phyloP scores from a whole-genome alignment of 106 monocot species.

The Allium cepa region DNA sequence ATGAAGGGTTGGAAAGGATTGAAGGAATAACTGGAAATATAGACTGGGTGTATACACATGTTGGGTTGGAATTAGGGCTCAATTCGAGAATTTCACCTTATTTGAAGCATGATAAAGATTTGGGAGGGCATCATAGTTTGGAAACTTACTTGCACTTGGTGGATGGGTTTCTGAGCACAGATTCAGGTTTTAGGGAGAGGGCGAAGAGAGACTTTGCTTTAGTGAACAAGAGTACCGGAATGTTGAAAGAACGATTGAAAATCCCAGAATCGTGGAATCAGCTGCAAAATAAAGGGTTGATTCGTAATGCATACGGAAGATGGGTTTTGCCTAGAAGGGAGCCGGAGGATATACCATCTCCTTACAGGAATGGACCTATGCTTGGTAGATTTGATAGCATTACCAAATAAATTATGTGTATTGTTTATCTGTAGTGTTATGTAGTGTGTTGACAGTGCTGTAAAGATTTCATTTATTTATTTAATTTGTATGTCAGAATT shows the following conservation, averaged over 20 bases:
- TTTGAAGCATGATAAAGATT: constrained; percentile 27
- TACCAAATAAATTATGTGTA: too few relatives aligned
- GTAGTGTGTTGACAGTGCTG: too few relatives aligned
- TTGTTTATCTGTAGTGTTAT: too few relatives aligned
- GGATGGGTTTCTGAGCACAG: constrained; percentile 29
- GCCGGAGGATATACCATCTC: constrained; percentile 43
- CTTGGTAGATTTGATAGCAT: not conserved
- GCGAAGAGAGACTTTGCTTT: constrained; percentile 54
- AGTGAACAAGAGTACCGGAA: constrained; percentile 54
- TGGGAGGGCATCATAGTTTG: constrained; percentile 45
- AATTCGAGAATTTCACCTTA: constrained; percentile 36
- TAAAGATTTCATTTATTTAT: too few relatives aligned
- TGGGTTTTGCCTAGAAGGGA: constrained; percentile 33
- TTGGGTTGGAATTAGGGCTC: constrained; percentile 36
- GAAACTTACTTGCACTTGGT: constrained; percentile 72
- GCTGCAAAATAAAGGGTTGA: constrained; percentile 37
- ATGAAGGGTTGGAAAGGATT: constrained; percentile 28
- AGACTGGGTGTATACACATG: constrained; percentile 53
- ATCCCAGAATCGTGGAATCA: constrained; percentile 51
- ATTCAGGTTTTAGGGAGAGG: constrained; percentile 17
- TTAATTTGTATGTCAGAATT: too few relatives aligned
- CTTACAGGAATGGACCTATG: not conserved
- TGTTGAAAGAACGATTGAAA: constrained; percentile 40
- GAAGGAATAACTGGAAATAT: constrained; percentile 14
- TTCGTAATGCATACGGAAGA: constrained; percentile 29